phyloP scores from a whole-genome alignment of 106 monocot genomes.

The Dendrobium officinale region DNA sequence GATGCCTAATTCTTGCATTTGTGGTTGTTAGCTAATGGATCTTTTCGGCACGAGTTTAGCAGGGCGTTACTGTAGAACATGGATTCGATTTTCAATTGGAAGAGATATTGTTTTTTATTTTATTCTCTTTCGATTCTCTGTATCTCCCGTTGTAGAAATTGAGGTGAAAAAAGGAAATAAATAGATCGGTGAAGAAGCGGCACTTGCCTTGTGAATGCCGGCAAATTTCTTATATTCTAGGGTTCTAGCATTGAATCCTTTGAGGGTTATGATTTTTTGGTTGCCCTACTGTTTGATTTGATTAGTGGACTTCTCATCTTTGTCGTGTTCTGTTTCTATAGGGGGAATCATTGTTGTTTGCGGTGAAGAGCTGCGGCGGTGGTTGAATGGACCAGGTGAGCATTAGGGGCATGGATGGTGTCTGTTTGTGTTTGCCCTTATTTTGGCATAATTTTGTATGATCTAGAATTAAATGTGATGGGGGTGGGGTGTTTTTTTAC shows the following conservation, averaged over 20 bases:
- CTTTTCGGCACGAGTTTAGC: background rate
- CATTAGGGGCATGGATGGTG: background rate
- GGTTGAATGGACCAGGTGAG: constrained; percentile 6
- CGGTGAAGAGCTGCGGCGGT: background rate
- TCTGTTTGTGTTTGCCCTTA: background rate
- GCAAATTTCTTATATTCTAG: background rate
- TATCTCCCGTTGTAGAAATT: background rate
- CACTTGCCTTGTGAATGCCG: background rate
- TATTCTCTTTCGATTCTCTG: background rate
- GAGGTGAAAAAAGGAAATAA: background rate
- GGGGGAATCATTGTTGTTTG: background rate
- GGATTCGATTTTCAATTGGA: constrained; percentile 1
- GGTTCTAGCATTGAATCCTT: background rate
- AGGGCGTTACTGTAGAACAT: background rate
- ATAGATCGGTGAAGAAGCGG: constrained; percentile 1
- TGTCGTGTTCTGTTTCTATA: background rate
- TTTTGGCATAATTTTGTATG: background rate
- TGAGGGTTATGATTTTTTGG: background rate
- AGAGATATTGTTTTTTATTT: background rate
- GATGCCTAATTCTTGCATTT: background rate
- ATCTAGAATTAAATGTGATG: background rate
- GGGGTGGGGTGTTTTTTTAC: background rate
- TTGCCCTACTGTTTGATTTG: background rate
- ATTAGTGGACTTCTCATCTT: constrained; percentile 1
- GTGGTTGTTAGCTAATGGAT: background rate